phyloP scores from a whole-genome alignment of 495 filamentous ascomycete genomes.

The Elaphomyces granulatus region DNA sequence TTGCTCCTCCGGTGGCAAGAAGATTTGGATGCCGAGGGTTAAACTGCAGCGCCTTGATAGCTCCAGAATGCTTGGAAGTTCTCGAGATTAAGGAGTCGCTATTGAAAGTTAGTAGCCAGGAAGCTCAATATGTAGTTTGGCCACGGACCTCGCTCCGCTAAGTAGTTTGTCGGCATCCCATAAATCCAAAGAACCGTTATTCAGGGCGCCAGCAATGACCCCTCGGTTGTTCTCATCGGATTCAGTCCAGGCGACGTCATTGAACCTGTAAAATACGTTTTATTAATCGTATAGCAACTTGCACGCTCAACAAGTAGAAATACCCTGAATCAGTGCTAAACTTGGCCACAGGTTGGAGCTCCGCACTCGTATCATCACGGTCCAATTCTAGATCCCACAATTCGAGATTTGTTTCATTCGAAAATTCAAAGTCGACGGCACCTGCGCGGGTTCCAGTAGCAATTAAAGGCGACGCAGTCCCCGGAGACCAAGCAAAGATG shows the following conservation, averaged over 20 bases:
- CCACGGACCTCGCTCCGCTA: conserved; percentile 37
- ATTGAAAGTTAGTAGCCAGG: conserved; percentile 13
- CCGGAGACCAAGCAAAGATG: conserved; percentile 91
- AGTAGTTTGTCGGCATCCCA: conserved; percentile 90
- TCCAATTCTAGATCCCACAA: conserved; percentile 86
- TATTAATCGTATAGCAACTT: too few relatives aligned
- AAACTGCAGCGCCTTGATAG: conserved; percentile 94
- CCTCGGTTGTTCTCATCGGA: conserved; percentile 63
- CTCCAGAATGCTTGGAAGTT: conserved; percentile 82
- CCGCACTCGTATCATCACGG: conserved; percentile 53
- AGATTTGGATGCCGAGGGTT: conserved; percentile 89
- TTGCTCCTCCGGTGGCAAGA: conserved; percentile 80
- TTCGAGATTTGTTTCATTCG: conserved; percentile 90
- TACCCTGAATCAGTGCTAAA: conserved; percentile 82
- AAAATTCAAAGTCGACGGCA: conserved; percentile 93
- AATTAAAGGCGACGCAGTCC: conserved; percentile 57
- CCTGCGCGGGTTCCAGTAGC: conserved; percentile 94
- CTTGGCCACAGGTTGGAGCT: conserved; percentile 74
- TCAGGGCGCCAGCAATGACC: conserved; percentile 86
- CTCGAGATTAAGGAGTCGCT: conserved; percentile 71
- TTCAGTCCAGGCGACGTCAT: conserved; percentile 89
- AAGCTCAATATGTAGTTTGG: not conserved
- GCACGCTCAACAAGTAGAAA: too few relatives aligned
- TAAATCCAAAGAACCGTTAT: conserved; percentile 89
- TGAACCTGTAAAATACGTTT: conserved; percentile 71